A percentile compares a stretch with the other conserved stretches of the same genome.
Evolutionary conservation across 768 basidiomycete species (phyloP).

Genomic region (Boletellus ananas): DNA sequence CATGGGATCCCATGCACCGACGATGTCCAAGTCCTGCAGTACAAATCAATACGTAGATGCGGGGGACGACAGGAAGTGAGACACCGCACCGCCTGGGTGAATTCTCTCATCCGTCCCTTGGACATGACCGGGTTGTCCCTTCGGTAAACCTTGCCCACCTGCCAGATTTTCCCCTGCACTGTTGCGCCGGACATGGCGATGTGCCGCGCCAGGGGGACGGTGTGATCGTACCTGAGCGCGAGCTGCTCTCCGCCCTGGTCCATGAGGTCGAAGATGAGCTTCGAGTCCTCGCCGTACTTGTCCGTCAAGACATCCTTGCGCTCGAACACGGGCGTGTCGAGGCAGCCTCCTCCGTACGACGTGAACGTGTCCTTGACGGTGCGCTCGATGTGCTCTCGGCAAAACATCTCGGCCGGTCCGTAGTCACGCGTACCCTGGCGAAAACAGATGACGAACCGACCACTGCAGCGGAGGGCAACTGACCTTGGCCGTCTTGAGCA

Average conservation of each 20-base stretch:
- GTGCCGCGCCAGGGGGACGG: slow-evolving; percentile 93
- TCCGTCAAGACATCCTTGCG: slow-evolving; percentile 93
- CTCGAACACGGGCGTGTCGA: slow-evolving; percentile 98
- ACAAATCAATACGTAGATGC: neutral
- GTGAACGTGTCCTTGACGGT: slow-evolving; percentile 87
- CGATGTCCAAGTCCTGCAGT: slow-evolving; percentile 88
- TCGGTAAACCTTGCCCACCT: slow-evolving; percentile 98
- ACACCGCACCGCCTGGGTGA: slow-evolving; percentile 83
- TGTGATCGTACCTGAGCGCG: slow-evolving; percentile 92
- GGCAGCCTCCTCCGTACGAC: slow-evolving; percentile 77
- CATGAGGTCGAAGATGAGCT: slow-evolving; percentile 95
- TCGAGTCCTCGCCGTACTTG: slow-evolving; percentile 97
- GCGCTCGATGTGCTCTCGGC: slow-evolving; percentile 85
- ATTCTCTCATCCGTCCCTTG: slow-evolving; percentile 98
- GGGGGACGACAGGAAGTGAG: neutral
- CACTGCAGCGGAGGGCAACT: neutral
- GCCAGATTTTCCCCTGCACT: slow-evolving; percentile 83
- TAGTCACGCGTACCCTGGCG: slow-evolving; percentile 87
- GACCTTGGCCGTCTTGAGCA: slow-evolving; percentile 91
- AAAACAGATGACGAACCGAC: neutral
- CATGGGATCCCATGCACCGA: slow-evolving; percentile 92
- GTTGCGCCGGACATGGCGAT: slow-evolving; percentile 94
- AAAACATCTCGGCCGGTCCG: slow-evolving; percentile 69
- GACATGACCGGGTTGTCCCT: slow-evolving; percentile 96
- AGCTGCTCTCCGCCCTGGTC: slow-evolving; percentile 98